Evolutionary conservation across 495 filamentous ascomycete species (phyloP).

Genomic region (Lichenothelia convexa): DNA sequence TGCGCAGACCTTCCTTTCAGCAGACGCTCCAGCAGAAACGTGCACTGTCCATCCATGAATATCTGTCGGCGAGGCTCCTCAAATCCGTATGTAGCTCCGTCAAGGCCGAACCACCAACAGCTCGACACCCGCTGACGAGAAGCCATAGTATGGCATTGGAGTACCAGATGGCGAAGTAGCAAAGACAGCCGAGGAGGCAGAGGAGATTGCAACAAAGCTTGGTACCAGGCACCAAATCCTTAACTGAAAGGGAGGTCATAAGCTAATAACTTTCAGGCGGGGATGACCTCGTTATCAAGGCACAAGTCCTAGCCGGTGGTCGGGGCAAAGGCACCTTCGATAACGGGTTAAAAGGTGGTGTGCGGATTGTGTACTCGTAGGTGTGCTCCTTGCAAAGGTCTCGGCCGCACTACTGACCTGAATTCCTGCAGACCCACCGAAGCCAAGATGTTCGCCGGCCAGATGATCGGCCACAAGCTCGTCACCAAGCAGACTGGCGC

Average conservation of each 20-base stretch:
- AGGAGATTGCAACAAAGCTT: constrained; percentile 74
- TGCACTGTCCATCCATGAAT: constrained; percentile 90
- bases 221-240: constrained; percentile 37
- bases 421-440: constrained; percentile 40
- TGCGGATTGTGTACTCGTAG: constrained; percentile 92
- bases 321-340: constrained; percentile 94
- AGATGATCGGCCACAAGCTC: constrained; percentile 99
- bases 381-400: constrained; percentile 12
- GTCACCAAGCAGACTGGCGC: constrained; percentile 98
- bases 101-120: not conserved
- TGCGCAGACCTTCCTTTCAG: constrained; percentile 34
- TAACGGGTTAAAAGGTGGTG: constrained; percentile 96
- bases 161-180: constrained; percentile 80
- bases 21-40: constrained; percentile 67
- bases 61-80: constrained; percentile 78
- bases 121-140: constrained; percentile 4
- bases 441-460: constrained; percentile 92
- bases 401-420: not conserved
- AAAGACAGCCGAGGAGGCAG: constrained; percentile 66
- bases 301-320: constrained; percentile 92
- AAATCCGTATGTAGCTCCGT: constrained; percentile 41
- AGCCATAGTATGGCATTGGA: constrained; percentile 82
- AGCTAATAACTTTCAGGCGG: constrained; percentile 31
- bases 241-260: constrained; percentile 3
- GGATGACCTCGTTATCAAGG: constrained; percentile 99